Evolutionary conservation across 495 filamentous ascomycete genomes (phyloP).

Genomic region (Penicillium soppii): DNA sequence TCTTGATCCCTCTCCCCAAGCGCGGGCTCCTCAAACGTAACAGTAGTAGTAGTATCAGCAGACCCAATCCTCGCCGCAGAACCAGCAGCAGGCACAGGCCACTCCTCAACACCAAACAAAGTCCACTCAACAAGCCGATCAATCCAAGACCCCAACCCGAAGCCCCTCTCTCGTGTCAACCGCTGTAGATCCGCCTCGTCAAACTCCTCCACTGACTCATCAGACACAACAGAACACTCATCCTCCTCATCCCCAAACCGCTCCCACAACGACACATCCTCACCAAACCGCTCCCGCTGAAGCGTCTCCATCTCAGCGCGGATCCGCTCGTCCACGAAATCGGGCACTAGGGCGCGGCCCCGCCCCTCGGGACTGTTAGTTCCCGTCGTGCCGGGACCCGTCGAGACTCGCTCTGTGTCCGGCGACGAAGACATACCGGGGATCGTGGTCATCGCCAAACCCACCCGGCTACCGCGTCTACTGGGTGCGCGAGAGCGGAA

Average conservation of each 20-base stretch:
- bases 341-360: constrained; percentile 26
- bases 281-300: constrained; percentile 18
- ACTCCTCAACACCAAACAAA: constrained; percentile 71
- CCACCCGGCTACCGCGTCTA: constrained; percentile 33
- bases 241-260: not conserved
- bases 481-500: constrained; percentile 36
- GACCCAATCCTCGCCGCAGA: constrained; percentile 36
- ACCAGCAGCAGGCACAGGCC: constrained; percentile 16
- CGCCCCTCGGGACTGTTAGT: constrained; percentile 15
- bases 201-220: constrained; percentile 32
- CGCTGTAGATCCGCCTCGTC: constrained; percentile 45
- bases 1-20: constrained; percentile 4
- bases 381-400: constrained; percentile 1
- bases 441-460: constrained; percentile 38
- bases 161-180: constrained; percentile 55
- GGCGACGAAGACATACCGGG: constrained; percentile 7
- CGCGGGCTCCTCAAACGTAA: constrained; percentile 25
- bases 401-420: not conserved
- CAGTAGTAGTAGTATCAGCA: constrained; percentile 51
- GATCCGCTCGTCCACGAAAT: constrained; percentile 46
- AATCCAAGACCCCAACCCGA: constrained; percentile 73
- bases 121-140: constrained; percentile 74
- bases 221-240: constrained; percentile 21
- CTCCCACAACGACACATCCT: constrained; percentile 13
- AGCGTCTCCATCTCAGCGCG: constrained; percentile 44